Percentiles rank a stretch among this genome's conserved stretches.
Evolutionary conservation across 1,139 yeast species (phyloP).

Genomic region (Taphrina betulina): DNA sequence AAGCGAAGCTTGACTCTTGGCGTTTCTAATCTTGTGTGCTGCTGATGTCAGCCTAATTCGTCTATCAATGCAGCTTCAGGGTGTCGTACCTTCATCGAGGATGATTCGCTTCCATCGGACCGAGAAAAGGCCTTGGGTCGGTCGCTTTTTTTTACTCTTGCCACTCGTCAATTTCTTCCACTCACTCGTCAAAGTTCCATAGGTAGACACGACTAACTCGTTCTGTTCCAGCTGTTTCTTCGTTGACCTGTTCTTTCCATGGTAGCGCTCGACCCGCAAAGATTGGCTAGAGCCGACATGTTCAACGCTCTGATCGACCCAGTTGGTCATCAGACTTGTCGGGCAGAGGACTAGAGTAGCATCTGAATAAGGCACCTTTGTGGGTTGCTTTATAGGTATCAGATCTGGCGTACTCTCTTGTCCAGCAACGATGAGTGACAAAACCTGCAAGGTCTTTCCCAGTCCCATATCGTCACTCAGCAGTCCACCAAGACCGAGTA

Average conservation of each 20-base stretch:
- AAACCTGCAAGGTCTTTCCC: slow-evolving; percentile 85
- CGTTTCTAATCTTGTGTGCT: slow-evolving; percentile 59
- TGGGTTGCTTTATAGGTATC: slow-evolving; percentile 41
- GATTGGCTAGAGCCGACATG: slow-evolving; percentile 46
- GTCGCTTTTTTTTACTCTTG: slow-evolving; percentile 46
- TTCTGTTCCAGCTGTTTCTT: slow-evolving; percentile 41
- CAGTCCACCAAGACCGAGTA: slow-evolving; percentile 63
- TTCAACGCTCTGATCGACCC: slow-evolving; percentile 75
- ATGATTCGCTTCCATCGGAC: slow-evolving; percentile 76
- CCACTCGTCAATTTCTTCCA: slow-evolving; percentile 29
- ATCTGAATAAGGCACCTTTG: slow-evolving; percentile 44
- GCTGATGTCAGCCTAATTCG: no score
- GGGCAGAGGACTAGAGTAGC: slow-evolving; percentile 86
- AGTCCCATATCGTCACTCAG: slow-evolving; percentile 96
- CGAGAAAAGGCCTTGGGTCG: slow-evolving; percentile 67
- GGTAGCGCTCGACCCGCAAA: slow-evolving; percentile 54
- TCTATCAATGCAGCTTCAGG: no score
- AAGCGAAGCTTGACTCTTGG: slow-evolving; percentile 78
- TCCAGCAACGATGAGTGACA: slow-evolving; percentile 59
- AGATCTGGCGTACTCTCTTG: slow-evolving; percentile 14
- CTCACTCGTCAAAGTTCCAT: slow-evolving; percentile 82
- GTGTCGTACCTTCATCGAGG: slow-evolving; percentile 92
- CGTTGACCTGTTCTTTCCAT: slow-evolving; percentile 58
- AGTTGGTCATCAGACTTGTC: slow-evolving; percentile 83
- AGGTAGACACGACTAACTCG: slow-evolving; percentile 74